Evolutionary conservation across 164 flowering plant genomes (phyloP), one percentile per base, ranked within the genome.

Genomic region (Tetrastigma voinierianum): DNA sequence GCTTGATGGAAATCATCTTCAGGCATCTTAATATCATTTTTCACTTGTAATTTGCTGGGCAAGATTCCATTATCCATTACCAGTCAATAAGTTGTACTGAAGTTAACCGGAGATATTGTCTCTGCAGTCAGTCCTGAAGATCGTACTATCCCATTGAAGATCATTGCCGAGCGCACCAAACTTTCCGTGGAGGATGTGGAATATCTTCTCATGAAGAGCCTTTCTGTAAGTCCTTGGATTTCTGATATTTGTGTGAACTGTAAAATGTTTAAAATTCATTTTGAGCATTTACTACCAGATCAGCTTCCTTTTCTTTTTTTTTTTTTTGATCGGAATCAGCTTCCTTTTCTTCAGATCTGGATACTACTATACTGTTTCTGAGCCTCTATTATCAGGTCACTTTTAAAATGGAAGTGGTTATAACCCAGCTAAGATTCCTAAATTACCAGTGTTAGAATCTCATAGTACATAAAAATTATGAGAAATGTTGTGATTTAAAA

Each of bases 1-100:
- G 98, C 81, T 75, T 95, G 77, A 92, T 92, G 97, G 99, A 95
- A 72, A 95, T 92, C 47, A 95, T 95, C 64, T 95, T 90, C 80
- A 92, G 96, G 99, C 87, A 20, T 68, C 54, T 17, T 51, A 49
- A 20, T 19, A 10, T 8, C 32, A 49, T 43, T 47, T n/a, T 24
- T 49, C 18, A 46, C 6, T 53, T 12, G 14, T 46, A 53, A 20
- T 51, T 18, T 15, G n/a, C 23, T 48, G 24, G 3, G 17, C 17
- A 10, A 8, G 18, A 47, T 46, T 20, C 10, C 21, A 49, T 52
- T 24, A 69, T 47, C 15, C 16, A 18, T 43, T 60, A 9, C 1
- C 25, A 10, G 18, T 16, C 58, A 12, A 4, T 16, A 45, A 19
- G 10, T 25, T 20, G 15, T 24, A 10, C 10, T 54, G 17, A 46